Conservation (phyloP, 768 basidiomycete species). For the Lyophyllum shimeji region DNA sequence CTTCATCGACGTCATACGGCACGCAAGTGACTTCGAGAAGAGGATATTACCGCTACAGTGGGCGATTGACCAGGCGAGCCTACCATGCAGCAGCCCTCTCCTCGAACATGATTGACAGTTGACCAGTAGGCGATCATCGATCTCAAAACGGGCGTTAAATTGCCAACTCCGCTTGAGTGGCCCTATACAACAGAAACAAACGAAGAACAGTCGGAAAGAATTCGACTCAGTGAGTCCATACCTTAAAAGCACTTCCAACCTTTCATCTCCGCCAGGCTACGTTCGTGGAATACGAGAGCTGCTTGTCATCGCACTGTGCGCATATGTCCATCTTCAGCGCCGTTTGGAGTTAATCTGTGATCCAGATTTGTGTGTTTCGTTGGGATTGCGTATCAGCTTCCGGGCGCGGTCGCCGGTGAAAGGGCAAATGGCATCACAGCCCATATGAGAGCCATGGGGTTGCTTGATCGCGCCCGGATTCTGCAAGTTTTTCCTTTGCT, state of each 20-base stretch:
- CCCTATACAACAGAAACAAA: slow-evolving; percentile 71
- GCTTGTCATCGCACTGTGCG: slow-evolving; percentile 67
- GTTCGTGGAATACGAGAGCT: slow-evolving; percentile 60
- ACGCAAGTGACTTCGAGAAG: slow-evolving; percentile 67
- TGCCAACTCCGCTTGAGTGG: slow-evolving; percentile 68
- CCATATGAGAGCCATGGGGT: slow-evolving; percentile 81
- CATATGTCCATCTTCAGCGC: neutral
- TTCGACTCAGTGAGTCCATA: slow-evolving; percentile 53
- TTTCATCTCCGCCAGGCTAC: slow-evolving; percentile 41
- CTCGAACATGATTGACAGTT: neutral
- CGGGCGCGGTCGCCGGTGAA: slow-evolving; percentile 68
- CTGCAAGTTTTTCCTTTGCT: slow-evolving; percentile 33
- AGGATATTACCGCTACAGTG: slow-evolving; percentile 73
- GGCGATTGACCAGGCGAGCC: slow-evolving; percentile 66
- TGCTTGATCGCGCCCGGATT: slow-evolving; percentile 67
- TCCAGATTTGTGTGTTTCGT: slow-evolving; percentile 66
- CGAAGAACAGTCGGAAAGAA: slow-evolving; percentile 51
- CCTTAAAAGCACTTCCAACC: slow-evolving; percentile 7
- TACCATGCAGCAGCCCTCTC: neutral
- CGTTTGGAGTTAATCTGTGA: neutral
- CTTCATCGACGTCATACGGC: slow-evolving; percentile 63
- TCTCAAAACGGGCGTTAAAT: slow-evolving; percentile 54
- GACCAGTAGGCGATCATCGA: slow-evolving; percentile 64
- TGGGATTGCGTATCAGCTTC: slow-evolving; percentile 77
- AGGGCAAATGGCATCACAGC: slow-evolving; percentile 62